A percentile compares a stretch with the other conserved stretches of the same genome.
phyloP scores from a whole-genome alignment of 371 early-diverging fungal species.

The Saksenaea oblongispora region DNA sequence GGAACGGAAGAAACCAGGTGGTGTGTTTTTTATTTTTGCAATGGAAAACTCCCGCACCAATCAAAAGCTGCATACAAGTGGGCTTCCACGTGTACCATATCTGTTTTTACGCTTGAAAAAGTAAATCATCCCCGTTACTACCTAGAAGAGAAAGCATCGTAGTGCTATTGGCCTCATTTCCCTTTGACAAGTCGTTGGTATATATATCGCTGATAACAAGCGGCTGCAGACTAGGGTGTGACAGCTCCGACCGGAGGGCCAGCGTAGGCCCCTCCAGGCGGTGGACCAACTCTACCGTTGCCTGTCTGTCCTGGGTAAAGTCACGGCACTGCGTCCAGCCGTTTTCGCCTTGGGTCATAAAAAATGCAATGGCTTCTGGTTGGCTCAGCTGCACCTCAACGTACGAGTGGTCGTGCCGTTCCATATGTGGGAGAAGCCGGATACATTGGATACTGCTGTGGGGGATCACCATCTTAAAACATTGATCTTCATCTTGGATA shows the following conservation, averaged over 20 bases:
- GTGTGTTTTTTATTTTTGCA: constrained; percentile 4
- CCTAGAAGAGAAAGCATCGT: constrained; percentile 5
- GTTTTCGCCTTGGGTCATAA: constrained; percentile 38
- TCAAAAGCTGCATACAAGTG: neutral
- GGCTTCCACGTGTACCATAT: neutral
- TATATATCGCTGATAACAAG: neutral
- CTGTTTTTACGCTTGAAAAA: constrained; percentile 1
- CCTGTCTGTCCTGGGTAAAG: constrained; percentile 72
- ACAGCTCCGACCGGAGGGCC: constrained; percentile 1
- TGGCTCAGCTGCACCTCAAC: constrained; percentile 19
- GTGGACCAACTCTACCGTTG: constrained; percentile 27
- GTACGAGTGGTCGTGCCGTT: neutral
- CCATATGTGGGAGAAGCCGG: constrained; percentile 28
- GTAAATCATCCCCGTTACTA: neutral
- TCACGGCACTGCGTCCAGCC: constrained; percentile 68
- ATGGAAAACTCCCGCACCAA: constrained; percentile 7
- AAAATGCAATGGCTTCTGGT: constrained; percentile 41
- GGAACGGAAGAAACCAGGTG: constrained; percentile 1
- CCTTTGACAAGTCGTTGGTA: neutral
- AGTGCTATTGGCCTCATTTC: neutral
- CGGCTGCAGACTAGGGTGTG: neutral
- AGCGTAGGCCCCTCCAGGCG: constrained; percentile 4
- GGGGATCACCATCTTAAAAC: constrained; percentile 70
- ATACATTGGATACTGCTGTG: constrained; percentile 53
- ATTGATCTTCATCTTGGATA: constrained; percentile 55